A percentile compares a stretch with the other conserved stretches of the same genome.
These are phyloP conservation scores for Rhizophora mangle DNA, from an alignment of 345 rosid species.

Conservation along the genomic window DNA sequence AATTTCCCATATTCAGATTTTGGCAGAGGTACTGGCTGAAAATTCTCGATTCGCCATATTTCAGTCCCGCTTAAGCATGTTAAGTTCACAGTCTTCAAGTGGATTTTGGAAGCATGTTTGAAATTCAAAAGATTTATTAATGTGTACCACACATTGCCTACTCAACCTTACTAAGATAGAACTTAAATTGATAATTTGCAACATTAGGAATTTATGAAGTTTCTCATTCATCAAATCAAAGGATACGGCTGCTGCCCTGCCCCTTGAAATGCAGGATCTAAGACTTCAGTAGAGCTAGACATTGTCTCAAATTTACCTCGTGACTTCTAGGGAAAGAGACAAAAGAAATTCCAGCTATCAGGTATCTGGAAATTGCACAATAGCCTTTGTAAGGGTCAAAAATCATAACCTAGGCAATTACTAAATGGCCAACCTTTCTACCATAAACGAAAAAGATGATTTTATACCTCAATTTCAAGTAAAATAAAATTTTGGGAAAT, in stretches of 20 bases:
- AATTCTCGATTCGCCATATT: conserved; percentile 95
- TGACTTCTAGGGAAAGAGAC: background rate
- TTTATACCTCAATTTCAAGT: background rate
- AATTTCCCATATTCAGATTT: conserved; percentile 92
- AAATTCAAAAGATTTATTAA: background rate
- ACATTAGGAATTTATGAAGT: conserved; percentile 9
- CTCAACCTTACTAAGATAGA: no score
- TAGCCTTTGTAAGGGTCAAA: conserved; percentile 20
- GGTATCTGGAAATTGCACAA: conserved; percentile 17
- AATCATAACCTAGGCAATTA: background rate
- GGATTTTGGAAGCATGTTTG: conserved; percentile 14
- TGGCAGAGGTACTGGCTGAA: conserved; percentile 79
- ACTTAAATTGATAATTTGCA: background rate
- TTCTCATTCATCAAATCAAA: conserved; percentile 24
- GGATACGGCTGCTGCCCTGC: conserved; percentile 94
- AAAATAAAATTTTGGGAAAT: background rate
- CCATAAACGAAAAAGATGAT: no score
- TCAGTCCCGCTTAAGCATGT: conserved; percentile 80
- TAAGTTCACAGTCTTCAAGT: conserved; percentile 41
- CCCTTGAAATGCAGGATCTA: conserved; percentile 97
- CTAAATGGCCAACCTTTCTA: no score
- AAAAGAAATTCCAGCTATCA: conserved; percentile 10
- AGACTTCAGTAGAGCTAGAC: conserved; percentile 71
- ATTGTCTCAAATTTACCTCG: conserved; percentile 34
- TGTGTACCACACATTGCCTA: background rate